phyloP scores from a whole-genome alignment of 331 rosid species.

The Dryas integrifolia region DNA sequence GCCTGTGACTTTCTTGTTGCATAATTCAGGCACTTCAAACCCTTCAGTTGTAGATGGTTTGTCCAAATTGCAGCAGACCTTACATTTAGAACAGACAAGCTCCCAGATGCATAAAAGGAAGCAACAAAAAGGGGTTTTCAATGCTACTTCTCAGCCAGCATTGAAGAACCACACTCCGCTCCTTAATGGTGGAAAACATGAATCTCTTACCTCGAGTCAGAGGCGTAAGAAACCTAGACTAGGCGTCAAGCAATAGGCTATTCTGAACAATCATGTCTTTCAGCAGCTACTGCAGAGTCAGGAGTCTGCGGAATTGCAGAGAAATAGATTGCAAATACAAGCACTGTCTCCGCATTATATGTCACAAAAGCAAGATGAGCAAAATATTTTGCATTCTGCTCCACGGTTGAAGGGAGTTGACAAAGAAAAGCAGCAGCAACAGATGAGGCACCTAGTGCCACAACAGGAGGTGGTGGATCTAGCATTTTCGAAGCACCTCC shows the following conservation, averaged over 20 bases:
- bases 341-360: constrained; percentile 19
- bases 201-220: constrained; percentile 5
- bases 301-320: constrained; percentile 18
- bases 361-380: constrained; percentile 3
- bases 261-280: neutral
- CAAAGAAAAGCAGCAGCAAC: constrained; percentile 15
- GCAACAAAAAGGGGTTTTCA: constrained; percentile 7
- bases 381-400: constrained; percentile 15
- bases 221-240: constrained; percentile 30
- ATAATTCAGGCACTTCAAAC: constrained; percentile 1
- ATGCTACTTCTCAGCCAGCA: neutral
- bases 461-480: constrained; percentile 18
- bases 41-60: constrained; percentile 15
- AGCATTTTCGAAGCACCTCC: constrained; percentile 4
- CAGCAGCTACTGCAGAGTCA: constrained; percentile 20
- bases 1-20: neutral
- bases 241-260: constrained; percentile 16
- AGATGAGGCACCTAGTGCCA: constrained; percentile 10
- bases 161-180: constrained; percentile 10
- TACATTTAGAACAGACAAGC: neutral
- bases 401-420: constrained; percentile 14
- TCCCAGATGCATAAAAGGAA: constrained; percentile 22
- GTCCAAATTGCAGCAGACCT: constrained; percentile 17
- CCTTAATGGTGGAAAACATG: constrained; percentile 13
- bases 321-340: constrained; percentile 17